Conservation (phyloP, 140 eudicot species). For the Cichorium intybus region DNA sequence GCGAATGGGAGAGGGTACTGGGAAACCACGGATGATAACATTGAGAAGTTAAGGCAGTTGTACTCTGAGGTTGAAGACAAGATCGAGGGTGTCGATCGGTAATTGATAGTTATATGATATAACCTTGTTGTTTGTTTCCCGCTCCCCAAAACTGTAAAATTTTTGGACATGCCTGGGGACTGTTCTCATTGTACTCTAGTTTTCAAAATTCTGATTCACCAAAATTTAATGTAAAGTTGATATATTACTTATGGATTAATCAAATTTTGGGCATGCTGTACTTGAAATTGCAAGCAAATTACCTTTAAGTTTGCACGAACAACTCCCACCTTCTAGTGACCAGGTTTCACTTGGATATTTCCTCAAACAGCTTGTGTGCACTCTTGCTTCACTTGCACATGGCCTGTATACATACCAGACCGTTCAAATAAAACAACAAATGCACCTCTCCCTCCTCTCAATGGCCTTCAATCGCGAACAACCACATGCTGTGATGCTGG, state of each 20-base stretch:
- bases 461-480: not conserved
- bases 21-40: slow-evolving; percentile 88
- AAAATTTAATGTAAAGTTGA: slow-evolving; percentile 20
- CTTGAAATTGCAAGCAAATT: not conserved
- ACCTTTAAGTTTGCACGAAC: not conserved
- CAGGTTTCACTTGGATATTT: slow-evolving; percentile 4
- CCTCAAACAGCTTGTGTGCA: slow-evolving; percentile 12
- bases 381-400: not conserved
- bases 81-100: slow-evolving; percentile 90
- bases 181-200: slow-evolving; percentile 20
- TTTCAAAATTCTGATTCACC: slow-evolving; percentile 21
- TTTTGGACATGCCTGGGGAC: slow-evolving; percentile 23
- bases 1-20: slow-evolving; percentile 98
- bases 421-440: not conserved
- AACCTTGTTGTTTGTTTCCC: slow-evolving; percentile 28
- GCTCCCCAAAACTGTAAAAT: slow-evolving; percentile 24
- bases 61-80: slow-evolving; percentile 98
- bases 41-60: slow-evolving; percentile 78
- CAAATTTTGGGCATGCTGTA: not conserved
- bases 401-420: not conserved
- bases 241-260: not conserved
- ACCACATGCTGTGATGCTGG: not conserved
- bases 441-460: not conserved
- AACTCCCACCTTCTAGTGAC: not conserved
- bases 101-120: slow-evolving; percentile 18